Base-by-base conservation (phyloP, 2,329 filamentous ascomycete species). In the Claviceps quebecensis region DNA sequence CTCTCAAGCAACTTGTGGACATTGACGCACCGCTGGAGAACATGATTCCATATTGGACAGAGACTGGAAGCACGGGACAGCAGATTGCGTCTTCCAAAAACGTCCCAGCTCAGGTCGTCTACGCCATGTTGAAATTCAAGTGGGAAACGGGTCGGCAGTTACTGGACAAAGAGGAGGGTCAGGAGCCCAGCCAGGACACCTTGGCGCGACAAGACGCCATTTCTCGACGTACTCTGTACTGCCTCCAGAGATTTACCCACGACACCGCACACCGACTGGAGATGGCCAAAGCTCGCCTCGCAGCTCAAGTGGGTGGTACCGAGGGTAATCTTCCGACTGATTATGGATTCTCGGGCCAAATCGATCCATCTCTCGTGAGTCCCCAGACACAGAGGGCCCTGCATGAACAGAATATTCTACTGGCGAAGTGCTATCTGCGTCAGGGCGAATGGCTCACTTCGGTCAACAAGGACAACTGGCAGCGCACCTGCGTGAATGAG, bases 111-210 rank as follows among this genome's bases (percentile, higher is more conserved):
- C 87, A 91, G 54, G 87, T 98, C 48, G 85, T 88, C 37, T 99
- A 98, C 65, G 91, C 93, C n/a, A 84, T 94, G 19, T 83, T 96
- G 68, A 99, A 98, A 67, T 98, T 88, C 65, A 83, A 95, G 66
- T 98, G 94, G 93, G 87, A 91, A 54, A 81, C 84, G 49, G 87
- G 87, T 13, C 85, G 87, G 59, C 75, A 82, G 55, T 63, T 11
- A 34, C 4, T 34, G 29, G 29, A 34, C 29, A 34, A 11, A 34
- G 29, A 34, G 29, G 29, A 34, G 29, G 29, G 29, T 34, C 29
- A 34, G 29, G 29, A 34, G 29, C 29, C 29, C 29, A 34, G 29
- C 9, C 29, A 34, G 29, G 29, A 34, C 29, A 9, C 71, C 2
- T 65, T 62, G 19, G 59, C 69, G 48, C 67, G 67, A 43, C 64